Conservation (phyloP, 73 alveolate genomes). For the Paramecium tetraurelia region DNA sequence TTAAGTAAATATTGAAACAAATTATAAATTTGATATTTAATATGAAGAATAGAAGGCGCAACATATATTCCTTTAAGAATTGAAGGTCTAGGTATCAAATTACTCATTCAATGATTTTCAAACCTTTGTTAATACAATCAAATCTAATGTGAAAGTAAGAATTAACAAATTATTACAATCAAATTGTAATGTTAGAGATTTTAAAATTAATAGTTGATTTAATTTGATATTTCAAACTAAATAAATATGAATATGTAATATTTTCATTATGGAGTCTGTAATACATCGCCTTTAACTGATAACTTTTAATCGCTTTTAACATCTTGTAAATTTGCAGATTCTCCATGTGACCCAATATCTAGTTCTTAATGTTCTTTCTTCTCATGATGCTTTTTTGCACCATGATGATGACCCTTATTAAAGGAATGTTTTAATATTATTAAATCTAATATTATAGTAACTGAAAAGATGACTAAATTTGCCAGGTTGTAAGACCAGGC, state of each 20-base stretch:
- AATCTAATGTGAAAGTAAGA: not conserved
- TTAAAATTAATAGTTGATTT: not conserved
- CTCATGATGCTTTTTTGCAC: constrained; percentile 7
- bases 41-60: not conserved
- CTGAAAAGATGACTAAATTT: not conserved
- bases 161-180: not conserved
- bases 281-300: not conserved
- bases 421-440: not conserved
- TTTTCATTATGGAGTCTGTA: not conserved
- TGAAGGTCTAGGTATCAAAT: not conserved
- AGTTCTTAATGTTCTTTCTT: not conserved
- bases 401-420: not conserved
- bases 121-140: not conserved
- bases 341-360: not conserved
- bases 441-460: not conserved
- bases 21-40: not conserved
- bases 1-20: not conserved
- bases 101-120: not conserved
- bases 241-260: not conserved
- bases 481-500: constrained; percentile 27
- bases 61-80: not conserved
- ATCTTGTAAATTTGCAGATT: not conserved
- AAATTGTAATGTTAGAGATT: not conserved
- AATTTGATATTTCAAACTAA: not conserved
- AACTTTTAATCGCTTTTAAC: not conserved